These are phyloP conservation scores for Colletotrichum sp. DNA, from an alignment of 2,329 filamentous ascomycete genomes.

Conservation along the genomic window DNA sequence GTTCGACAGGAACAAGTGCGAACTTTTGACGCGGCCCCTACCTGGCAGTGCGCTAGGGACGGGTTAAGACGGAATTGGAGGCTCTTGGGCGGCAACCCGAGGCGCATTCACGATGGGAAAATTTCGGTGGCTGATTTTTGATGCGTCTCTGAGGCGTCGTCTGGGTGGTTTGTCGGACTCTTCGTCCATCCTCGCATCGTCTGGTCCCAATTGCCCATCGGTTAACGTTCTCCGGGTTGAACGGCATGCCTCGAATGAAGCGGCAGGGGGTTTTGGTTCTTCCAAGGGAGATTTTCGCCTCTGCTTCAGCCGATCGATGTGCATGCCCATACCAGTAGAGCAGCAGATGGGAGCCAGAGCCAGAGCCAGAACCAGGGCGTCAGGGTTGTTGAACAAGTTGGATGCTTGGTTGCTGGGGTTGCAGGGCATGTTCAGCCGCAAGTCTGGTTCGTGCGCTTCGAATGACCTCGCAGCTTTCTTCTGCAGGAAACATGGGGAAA, in stretches of 20 bases:
- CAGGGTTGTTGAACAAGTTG: background rate
- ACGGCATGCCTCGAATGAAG: background rate
- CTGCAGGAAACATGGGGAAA: background rate
- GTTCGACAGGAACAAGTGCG: background rate
- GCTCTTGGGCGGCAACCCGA: background rate
- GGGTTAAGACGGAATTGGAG: background rate
- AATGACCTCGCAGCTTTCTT: background rate
- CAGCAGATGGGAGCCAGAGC: background rate
- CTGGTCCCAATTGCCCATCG: background rate
- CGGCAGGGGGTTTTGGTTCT: background rate
- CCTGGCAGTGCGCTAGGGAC: background rate
- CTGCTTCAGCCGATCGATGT: background rate
- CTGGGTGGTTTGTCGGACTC: background rate
- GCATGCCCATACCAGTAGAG: background rate
- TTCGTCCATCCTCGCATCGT: background rate
- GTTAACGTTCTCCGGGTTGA: background rate
- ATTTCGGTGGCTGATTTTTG: background rate
- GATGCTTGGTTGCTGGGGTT: background rate
- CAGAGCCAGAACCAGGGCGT: background rate
- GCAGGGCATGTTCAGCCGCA: conserved; percentile 2
- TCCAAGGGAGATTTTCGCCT: background rate
- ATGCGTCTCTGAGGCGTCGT: background rate
- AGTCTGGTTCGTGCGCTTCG: background rate
- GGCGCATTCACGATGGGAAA: background rate
- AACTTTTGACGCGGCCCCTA: background rate